Percentiles rank a stretch among this genome's conserved stretches.
Conservation (phyloP, 2,329 filamentous ascomycete species). For the Monosporascus sp. region DNA sequence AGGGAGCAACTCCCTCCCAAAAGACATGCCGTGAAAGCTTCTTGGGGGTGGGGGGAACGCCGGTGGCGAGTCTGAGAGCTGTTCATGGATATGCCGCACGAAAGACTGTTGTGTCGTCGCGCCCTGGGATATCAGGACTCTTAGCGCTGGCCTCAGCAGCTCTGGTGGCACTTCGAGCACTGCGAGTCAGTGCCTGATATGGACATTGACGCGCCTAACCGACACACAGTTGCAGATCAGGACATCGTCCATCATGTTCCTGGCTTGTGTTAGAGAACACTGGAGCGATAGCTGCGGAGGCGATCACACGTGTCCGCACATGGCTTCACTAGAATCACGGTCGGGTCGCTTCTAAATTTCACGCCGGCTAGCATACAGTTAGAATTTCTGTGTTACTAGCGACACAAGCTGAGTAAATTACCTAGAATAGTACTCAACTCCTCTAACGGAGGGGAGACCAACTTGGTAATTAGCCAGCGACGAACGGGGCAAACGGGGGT, state of each 20-base stretch:
- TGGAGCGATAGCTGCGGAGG: neutral
- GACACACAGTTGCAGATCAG: slow-evolving; percentile 32
- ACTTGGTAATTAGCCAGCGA: no score
- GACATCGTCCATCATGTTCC: slow-evolving; percentile 38
- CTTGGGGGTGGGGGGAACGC: slow-evolving; percentile 13
- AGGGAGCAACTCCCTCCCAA: slow-evolving; percentile 20
- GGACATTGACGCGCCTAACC: neutral
- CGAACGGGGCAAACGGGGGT: no score
- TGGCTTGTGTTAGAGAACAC: slow-evolving; percentile 7
- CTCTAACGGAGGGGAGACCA: no score
- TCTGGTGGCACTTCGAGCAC: slow-evolving; percentile 22
- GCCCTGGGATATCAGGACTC: slow-evolving; percentile 28
- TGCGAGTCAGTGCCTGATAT: slow-evolving; percentile 1
- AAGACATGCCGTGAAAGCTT: slow-evolving; percentile 28
- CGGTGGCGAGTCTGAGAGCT: slow-evolving; percentile 20
- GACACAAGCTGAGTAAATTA: no score
- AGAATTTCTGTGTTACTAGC: no score
- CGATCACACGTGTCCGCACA: slow-evolving; percentile 24
- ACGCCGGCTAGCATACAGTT: no score
- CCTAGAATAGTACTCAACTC: no score
- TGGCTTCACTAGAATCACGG: neutral
- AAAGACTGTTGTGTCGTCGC: slow-evolving; percentile 26
- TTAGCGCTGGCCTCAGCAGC: slow-evolving; percentile 29
- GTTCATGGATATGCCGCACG: slow-evolving; percentile 27
- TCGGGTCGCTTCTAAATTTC: neutral